Base-by-base conservation (phyloP, 805 yeast genomes). In the Pichia californica region DNA sequence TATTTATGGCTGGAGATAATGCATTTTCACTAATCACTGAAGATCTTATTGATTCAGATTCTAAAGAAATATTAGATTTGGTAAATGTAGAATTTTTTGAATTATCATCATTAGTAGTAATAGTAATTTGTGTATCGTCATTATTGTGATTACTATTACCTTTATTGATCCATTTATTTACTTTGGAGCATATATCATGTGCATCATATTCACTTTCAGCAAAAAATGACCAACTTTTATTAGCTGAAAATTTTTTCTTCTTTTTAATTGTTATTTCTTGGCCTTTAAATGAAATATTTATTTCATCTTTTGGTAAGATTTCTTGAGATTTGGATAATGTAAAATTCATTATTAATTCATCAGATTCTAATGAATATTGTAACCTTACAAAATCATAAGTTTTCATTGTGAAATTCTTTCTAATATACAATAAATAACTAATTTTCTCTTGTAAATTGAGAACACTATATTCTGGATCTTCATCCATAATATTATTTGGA, bases 201-300 rank as follows among this genome's bases (percentile, higher is more conserved):
- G 62, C 64, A 55, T 88, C 95, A 23, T 69, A 73, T 36, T 83
- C 83, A 8, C 83, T 78, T 58, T 88, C 95, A 2, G 93, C 83
- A 61, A 94, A 86, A 41, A 88, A 73, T 40, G 76, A 72, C 44
- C 56, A 55, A 20, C 44, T 52, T 39, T 54, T 61, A 40, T 47
- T 53, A 7, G 67, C 55, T 18, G 65, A 53, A 23, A 61, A 60
- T 33, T 64, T 62, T 44, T 62, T 60, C 38, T 54, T 61, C 33
- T 55, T 52, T 11, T 53, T 41, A 9, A 63, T 46, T 7, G 48
- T 48, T 26, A 63, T 35, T 30, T 55, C 50, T 47, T 58, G 64
- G 36, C 51, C 46, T 14, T 55, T 59, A 33, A 52, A 47, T 6
- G 52, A 29, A 14, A 56, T 45, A 20, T 30, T 32, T 13, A 59